phyloP scores from a whole-genome alignment of 768 basidiomycete genomes.

The Cystofilobasidium macerans region DNA sequence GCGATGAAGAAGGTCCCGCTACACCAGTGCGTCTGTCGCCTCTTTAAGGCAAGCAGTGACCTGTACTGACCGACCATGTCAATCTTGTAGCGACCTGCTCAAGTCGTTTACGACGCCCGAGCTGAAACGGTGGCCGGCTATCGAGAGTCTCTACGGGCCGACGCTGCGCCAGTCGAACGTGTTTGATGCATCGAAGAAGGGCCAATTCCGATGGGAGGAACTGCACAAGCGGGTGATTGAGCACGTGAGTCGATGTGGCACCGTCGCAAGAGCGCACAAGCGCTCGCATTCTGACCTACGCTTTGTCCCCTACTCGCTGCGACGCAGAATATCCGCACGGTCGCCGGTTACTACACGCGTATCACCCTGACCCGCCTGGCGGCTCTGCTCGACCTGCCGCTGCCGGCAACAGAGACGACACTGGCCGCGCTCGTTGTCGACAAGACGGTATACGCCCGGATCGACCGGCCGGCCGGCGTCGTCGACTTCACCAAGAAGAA shows the following conservation, averaged over 20 bases:
- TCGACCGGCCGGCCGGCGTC: slow-evolving; percentile 81
- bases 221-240: slow-evolving; percentile 91
- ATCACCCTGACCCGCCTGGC: slow-evolving; percentile 76
- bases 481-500: slow-evolving; percentile 75
- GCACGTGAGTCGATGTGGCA: slow-evolving; percentile 65
- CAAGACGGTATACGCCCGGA: slow-evolving; percentile 83
- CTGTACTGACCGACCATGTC: too few relatives aligned
- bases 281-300: background rate
- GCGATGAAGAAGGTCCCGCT: slow-evolving; percentile 67
- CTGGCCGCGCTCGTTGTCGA: slow-evolving; percentile 82
- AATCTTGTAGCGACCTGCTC: slow-evolving; percentile 37
- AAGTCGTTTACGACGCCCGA: slow-evolving; percentile 40
- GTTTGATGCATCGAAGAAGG: slow-evolving; percentile 46
- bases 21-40: slow-evolving; percentile 53
- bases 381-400: slow-evolving; percentile 70
- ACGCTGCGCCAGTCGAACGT: slow-evolving; percentile 69
- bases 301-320: background rate
- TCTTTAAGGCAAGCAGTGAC: too few relatives aligned
- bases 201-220: slow-evolving; percentile 76
- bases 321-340: slow-evolving; percentile 80
- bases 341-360: slow-evolving; percentile 87
- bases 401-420: slow-evolving; percentile 72
- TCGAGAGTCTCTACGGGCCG: slow-evolving; percentile 74
- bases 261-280: too few relatives aligned
- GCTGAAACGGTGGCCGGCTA: slow-evolving; percentile 82